These are phyloP conservation scores for Pythium oligandrum DNA, from an alignment of 352 stramenopile genomes.

Conservation along the genomic window DNA sequence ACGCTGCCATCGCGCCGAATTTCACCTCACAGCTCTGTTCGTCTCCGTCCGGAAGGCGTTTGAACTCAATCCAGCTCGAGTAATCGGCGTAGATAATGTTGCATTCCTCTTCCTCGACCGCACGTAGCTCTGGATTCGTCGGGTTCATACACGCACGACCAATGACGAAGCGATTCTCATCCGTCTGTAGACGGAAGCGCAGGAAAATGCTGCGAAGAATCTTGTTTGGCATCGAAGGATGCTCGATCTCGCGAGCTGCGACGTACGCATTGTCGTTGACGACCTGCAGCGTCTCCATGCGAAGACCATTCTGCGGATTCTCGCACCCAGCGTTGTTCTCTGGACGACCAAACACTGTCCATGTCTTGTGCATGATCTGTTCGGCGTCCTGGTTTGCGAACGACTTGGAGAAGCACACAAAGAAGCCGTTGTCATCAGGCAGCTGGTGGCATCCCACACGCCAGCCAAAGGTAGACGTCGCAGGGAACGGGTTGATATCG, in stretches of 20 bases:
- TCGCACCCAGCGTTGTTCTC: conserved; percentile 21
- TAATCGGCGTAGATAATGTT: conserved; percentile 29
- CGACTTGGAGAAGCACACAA: conserved; percentile 28
- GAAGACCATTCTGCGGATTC: conserved; percentile 9
- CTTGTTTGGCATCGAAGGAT: conserved; percentile 19
- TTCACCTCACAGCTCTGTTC: conserved; percentile 48
- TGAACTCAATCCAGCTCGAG: conserved; percentile 42
- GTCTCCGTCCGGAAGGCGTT: conserved; percentile 21
- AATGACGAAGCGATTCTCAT: conserved; percentile 43
- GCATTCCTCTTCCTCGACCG: conserved; percentile 12
- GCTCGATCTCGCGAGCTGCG: conserved; percentile 25
- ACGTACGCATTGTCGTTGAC: conserved; percentile 28
- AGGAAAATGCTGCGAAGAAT: conserved; percentile 31
- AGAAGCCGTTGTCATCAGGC: conserved; percentile 22
- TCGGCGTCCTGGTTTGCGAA: conserved; percentile 20
- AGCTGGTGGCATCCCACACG: conserved; percentile 24
- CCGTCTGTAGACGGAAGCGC: conserved; percentile 27
- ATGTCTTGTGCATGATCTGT: conserved; percentile 24
- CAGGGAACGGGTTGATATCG: conserved; percentile 22
- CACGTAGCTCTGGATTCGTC: conserved; percentile 23
- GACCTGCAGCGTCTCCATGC: conserved; percentile 28
- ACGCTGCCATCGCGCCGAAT: conserved; percentile 53
- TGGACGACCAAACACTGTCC: conserved; percentile 15
- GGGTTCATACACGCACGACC: conserved; percentile 57
- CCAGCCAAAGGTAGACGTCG: conserved; percentile 40